A percentile compares a stretch with the other conserved stretches of the same genome.
Evolutionary conservation across 1,284 basidiomycete genomes (phyloP).

Genomic region (Lignosus rhinocerotis): DNA sequence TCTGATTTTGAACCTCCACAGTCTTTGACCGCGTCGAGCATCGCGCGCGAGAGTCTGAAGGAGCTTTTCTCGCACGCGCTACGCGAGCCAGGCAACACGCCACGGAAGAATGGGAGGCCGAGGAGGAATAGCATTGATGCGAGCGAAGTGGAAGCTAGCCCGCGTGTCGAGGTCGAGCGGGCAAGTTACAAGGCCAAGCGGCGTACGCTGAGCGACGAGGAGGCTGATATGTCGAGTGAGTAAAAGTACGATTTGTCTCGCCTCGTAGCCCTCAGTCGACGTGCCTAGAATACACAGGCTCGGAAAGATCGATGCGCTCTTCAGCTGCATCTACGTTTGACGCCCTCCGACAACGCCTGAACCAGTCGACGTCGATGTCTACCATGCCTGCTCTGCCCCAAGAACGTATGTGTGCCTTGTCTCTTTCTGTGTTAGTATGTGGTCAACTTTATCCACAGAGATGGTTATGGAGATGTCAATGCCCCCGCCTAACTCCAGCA

Average conservation of each 20-base stretch:
- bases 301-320: constrained; percentile 24
- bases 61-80: constrained; percentile 63
- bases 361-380: constrained; percentile 23
- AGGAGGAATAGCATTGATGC: constrained; percentile 60
- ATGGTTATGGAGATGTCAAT: constrained; percentile 31
- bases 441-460: constrained; percentile 18
- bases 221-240: constrained; percentile 59
- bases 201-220: constrained; percentile 68
- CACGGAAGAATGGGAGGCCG: constrained; percentile 43
- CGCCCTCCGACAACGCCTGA: constrained; percentile 32
- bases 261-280: neutral
- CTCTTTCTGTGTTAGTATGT: neutral
- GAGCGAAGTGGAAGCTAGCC: constrained; percentile 61
- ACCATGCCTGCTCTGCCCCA: constrained; percentile 22
- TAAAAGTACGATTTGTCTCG: constrained; percentile 6
- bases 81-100: constrained; percentile 62
- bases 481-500: constrained; percentile 36
- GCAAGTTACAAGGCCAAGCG: constrained; percentile 51
- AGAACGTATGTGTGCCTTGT: constrained; percentile 26
- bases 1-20: constrained; percentile 57
- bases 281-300: constrained; percentile 15
- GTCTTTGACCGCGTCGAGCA: constrained; percentile 44
- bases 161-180: constrained; percentile 45
- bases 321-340: constrained; percentile 31
- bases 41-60: constrained; percentile 57